Conservation (phyloP, 192 early-diverging fungal genomes). For the Entomortierella chlamydospora region DNA sequence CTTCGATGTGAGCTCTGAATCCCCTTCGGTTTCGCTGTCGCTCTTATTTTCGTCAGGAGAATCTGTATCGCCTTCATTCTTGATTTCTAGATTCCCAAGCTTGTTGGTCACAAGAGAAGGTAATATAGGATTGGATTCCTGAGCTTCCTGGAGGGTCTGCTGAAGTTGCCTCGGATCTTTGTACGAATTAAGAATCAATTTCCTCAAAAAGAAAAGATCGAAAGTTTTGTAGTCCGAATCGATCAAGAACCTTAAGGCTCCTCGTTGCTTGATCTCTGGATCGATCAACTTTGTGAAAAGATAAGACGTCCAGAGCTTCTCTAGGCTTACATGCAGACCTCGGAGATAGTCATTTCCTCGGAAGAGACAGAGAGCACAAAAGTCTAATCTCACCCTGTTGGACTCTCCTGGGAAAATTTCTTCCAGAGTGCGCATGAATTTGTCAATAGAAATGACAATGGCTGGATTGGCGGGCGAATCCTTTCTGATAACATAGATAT, state of each 20-base stretch:
- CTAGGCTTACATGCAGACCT: conserved; percentile 21
- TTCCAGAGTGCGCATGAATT: conserved; percentile 30
- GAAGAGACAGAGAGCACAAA: conserved; percentile 45
- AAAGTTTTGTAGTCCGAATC: conserved; percentile 43
- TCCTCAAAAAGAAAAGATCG: conserved; percentile 39
- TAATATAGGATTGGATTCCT: background rate
- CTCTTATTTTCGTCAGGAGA: conserved; percentile 2
- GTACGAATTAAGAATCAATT: conserved; percentile 33
- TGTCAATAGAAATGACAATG: conserved; percentile 40
- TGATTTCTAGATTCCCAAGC: background rate
- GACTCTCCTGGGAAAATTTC: conserved; percentile 41
- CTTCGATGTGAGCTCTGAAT: background rate
- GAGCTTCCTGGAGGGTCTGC: background rate
- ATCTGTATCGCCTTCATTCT: conserved; percentile 18
- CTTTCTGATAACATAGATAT: conserved; percentile 45
- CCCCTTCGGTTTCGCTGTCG: conserved; percentile 4
- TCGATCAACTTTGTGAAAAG: conserved; percentile 36
- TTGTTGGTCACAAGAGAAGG: background rate
- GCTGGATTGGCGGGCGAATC: conserved; percentile 12
- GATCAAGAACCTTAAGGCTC: conserved; percentile 17
- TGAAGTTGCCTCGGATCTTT: conserved; percentile 3
- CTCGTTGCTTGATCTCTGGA: conserved; percentile 13
- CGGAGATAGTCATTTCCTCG: conserved; percentile 54
- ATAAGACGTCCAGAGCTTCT: conserved; percentile 39
- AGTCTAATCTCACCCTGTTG: conserved; percentile 34